phyloP scores from a whole-genome alignment of 2,329 filamentous ascomycete species.

The Pestalotiopsis sp. region DNA sequence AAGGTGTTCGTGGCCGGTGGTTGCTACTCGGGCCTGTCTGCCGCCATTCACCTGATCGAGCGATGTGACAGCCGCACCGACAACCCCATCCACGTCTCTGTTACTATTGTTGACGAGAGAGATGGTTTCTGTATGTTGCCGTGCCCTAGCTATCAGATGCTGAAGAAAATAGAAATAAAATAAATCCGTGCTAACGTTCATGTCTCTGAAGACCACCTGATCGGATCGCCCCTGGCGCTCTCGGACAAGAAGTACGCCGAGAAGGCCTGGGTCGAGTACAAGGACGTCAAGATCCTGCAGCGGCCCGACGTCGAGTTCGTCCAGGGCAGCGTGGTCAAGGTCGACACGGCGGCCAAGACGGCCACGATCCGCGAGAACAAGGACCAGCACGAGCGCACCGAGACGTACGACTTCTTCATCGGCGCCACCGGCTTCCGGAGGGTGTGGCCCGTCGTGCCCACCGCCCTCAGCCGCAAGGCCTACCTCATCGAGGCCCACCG shows the following conservation, averaged over 20 bases:
- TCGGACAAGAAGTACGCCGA: constrained; percentile 64
- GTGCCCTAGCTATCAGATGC: too few relatives aligned
- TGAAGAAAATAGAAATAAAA: too few relatives aligned
- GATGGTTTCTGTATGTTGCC: constrained; percentile 74
- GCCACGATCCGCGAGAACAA: constrained; percentile 56
- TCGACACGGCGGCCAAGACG: constrained; percentile 63
- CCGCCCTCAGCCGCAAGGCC: constrained; percentile 60
- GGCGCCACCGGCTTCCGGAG: constrained; percentile 71
- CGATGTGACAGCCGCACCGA: constrained; percentile 54
- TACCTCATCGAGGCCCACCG: constrained; percentile 65
- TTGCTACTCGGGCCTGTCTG: constrained; percentile 72
- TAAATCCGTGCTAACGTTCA: neutral
- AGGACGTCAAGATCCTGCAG: constrained; percentile 68
- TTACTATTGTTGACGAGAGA: constrained; percentile 77
- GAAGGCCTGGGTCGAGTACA: constrained; percentile 72
- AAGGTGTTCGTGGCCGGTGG: constrained; percentile 70
- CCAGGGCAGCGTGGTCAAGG: constrained; percentile 63
- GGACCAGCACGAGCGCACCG: constrained; percentile 42
- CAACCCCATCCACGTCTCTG: constrained; percentile 60
- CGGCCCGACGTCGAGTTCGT: constrained; percentile 63
- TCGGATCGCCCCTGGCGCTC: constrained; percentile 74
- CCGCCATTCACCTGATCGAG: constrained; percentile 69
- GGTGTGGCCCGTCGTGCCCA: constrained; percentile 73
- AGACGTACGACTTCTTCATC: constrained; percentile 75
- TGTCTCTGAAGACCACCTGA: constrained; percentile 65